Conservation (phyloP, 2,329 filamentous ascomycete genomes). For the Calonectria henricotiae region DNA sequence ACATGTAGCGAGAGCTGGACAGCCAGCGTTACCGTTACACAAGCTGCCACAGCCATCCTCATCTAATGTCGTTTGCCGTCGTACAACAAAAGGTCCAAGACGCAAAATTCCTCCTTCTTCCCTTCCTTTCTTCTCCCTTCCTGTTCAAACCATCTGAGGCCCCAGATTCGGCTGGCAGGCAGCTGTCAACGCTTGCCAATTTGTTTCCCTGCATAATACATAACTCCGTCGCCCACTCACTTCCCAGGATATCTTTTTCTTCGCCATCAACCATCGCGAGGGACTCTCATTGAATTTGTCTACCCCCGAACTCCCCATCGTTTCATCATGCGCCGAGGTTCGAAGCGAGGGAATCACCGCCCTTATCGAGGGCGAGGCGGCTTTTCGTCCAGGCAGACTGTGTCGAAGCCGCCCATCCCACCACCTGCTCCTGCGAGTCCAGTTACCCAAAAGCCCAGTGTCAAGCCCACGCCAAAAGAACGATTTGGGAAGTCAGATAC, state of each 20-base stretch:
- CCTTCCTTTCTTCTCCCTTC: too few relatives aligned
- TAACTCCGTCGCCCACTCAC: neutral
- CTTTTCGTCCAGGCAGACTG: neutral
- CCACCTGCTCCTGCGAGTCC: neutral
- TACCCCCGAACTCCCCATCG: neutral
- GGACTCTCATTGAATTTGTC: neutral
- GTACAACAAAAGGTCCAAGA: too few relatives aligned
- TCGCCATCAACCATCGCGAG: neutral
- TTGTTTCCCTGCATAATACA: neutral
- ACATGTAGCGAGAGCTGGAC: too few relatives aligned
- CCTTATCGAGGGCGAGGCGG: conserved; percentile 29
- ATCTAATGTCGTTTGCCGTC: too few relatives aligned
- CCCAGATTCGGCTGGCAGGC: neutral
- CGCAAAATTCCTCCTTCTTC: too few relatives aligned
- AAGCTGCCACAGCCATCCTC: too few relatives aligned
- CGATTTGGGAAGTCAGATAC: conserved; percentile 25
- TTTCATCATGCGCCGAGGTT: conserved; percentile 2
- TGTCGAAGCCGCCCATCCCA: neutral
- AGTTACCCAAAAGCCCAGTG: accelerated
- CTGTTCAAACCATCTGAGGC: neutral
- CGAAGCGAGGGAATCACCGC: conserved; percentile 17
- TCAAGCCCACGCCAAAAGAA: conserved; percentile 22
- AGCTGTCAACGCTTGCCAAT: neutral
- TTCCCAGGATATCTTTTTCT: neutral
- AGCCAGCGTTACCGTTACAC: too few relatives aligned